Conservation (phyloP, 1,284 basidiomycete species). For the Ustilago hordei region DNA sequence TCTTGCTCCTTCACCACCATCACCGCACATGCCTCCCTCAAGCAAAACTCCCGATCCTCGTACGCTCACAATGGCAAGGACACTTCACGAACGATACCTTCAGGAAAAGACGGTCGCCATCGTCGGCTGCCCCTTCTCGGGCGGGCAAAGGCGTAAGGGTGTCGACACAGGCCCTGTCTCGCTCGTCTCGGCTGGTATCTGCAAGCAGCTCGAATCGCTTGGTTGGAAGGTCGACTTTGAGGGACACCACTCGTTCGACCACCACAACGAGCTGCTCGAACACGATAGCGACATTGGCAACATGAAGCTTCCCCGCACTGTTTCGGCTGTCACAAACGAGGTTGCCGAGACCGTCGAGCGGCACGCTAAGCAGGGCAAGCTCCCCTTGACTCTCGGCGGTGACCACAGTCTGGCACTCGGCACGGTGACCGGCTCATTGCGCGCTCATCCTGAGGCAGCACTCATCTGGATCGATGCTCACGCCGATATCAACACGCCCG, state of each 20-base stretch:
- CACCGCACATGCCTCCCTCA: background rate
- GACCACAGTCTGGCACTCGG: slow-evolving; percentile 83
- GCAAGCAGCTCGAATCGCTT: slow-evolving; percentile 72
- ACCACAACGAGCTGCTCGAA: slow-evolving; percentile 73
- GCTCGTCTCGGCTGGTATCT: slow-evolving; percentile 61
- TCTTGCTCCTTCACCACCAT: background rate
- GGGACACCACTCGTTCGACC: slow-evolving; percentile 87
- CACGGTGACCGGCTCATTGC: slow-evolving; percentile 70
- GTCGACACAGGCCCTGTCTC: slow-evolving; percentile 66
- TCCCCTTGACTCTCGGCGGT: slow-evolving; percentile 94
- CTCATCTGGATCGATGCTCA: slow-evolving; percentile 82
- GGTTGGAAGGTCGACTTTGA: slow-evolving; percentile 91
- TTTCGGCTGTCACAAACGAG: slow-evolving; percentile 78
- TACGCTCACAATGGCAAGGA: slow-evolving; percentile 31
- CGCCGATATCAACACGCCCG: slow-evolving; percentile 92
- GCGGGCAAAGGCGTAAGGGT: slow-evolving; percentile 64
- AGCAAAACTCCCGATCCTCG: background rate
- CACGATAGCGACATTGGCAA: slow-evolving; percentile 58
- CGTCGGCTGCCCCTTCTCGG: slow-evolving; percentile 66
- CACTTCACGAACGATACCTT: slow-evolving; percentile 48
- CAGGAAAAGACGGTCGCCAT: slow-evolving; percentile 58
- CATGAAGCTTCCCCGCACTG: slow-evolving; percentile 63
- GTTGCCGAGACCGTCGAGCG: slow-evolving; percentile 82
- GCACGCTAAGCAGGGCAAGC: slow-evolving; percentile 81
- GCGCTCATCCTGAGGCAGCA: slow-evolving; percentile 76